A percentile compares a stretch with the other conserved stretches of the same genome.
Conservation (phyloP, 371 early-diverging fungal species). For the Rhizopus delemar region DNA sequence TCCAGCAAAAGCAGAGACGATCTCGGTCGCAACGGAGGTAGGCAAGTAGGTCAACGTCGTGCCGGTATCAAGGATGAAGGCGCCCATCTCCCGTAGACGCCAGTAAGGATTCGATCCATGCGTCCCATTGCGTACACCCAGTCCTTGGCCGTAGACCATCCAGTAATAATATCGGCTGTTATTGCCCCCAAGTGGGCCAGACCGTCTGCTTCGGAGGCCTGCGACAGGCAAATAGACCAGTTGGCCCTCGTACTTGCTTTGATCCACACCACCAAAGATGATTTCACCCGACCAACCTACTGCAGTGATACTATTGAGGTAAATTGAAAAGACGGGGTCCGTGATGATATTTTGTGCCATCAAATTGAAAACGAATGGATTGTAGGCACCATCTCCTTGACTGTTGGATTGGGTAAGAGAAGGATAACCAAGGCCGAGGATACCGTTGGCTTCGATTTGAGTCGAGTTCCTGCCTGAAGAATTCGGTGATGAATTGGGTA, state of each 20-base stretch:
- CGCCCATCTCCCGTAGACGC: constrained; percentile 13
- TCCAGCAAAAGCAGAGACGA: constrained; percentile 37
- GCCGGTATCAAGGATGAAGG: constrained; percentile 48
- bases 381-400: constrained; percentile 18
- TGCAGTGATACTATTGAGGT: constrained; percentile 8
- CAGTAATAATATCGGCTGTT: constrained; percentile 27
- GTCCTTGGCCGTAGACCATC: constrained; percentile 35
- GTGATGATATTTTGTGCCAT: constrained; percentile 28
- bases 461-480: constrained; percentile 26
- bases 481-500: constrained; percentile 32
- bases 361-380: constrained; percentile 39
- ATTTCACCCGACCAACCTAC: constrained; percentile 46
- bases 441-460: constrained; percentile 36
- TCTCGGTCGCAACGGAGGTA: constrained; percentile 19
- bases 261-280: constrained; percentile 60
- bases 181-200: neutral
- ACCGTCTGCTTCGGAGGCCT: neutral
- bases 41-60: constrained; percentile 48
- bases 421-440: constrained; percentile 43
- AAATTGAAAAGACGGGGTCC: constrained; percentile 36
- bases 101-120: constrained; percentile 7
- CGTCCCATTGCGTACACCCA: constrained; percentile 25
- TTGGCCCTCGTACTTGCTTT: constrained; percentile 48
- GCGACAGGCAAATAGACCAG: constrained; percentile 47
- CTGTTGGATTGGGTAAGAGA: constrained; percentile 24